Conservation (phyloP, 2,329 filamentous ascomycete species). For the Ascochyta viciae-villosae region DNA sequence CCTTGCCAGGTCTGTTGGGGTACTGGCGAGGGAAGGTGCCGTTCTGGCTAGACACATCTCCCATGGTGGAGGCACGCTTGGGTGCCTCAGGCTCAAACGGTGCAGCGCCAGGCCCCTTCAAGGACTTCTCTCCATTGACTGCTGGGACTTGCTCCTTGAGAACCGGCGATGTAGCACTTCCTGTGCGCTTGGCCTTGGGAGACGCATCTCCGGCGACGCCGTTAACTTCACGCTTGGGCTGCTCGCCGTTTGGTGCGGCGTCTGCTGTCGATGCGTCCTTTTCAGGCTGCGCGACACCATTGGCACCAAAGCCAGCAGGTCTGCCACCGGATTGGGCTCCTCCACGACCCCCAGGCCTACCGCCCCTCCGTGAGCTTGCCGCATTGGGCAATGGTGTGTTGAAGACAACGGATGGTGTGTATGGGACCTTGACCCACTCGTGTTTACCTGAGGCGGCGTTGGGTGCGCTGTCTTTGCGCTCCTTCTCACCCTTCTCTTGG, state of each 20-base stretch:
- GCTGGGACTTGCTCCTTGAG: slow-evolving; percentile 37
- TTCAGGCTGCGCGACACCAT: slow-evolving; percentile 48
- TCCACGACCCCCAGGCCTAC: slow-evolving; percentile 62
- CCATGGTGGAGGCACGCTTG: slow-evolving; percentile 26
- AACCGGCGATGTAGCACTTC: slow-evolving; percentile 40
- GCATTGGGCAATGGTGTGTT: slow-evolving; percentile 76
- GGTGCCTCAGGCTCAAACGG: slow-evolving; percentile 34
- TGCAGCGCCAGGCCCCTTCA: slow-evolving; percentile 26
- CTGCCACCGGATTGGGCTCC: slow-evolving; percentile 62
- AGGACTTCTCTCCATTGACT: slow-evolving; percentile 33
- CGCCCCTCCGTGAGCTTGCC: slow-evolving; percentile 47
- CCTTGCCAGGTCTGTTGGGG: slow-evolving; percentile 38
- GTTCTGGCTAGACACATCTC: slow-evolving; percentile 33
- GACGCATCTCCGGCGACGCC: slow-evolving; percentile 36
- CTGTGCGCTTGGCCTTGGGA: slow-evolving; percentile 46
- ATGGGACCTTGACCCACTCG: slow-evolving; percentile 84
- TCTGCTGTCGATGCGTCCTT: slow-evolving; percentile 41
- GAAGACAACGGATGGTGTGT: slow-evolving; percentile 84
- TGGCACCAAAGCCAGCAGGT: slow-evolving; percentile 50
- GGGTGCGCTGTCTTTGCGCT: slow-evolving; percentile 62
- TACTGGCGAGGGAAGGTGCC: slow-evolving; percentile 41
- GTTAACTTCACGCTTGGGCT: slow-evolving; percentile 43
- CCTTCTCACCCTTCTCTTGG: slow-evolving; percentile 70
- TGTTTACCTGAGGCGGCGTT: slow-evolving; percentile 67
- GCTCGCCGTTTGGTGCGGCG: slow-evolving; percentile 38